Percentiles rank a stretch among this genome's conserved stretches.
These are phyloP conservation scores for Epichloe gansuensis DNA, from an alignment of 2,329 filamentous ascomycete species.

Conservation along the genomic window DNA sequence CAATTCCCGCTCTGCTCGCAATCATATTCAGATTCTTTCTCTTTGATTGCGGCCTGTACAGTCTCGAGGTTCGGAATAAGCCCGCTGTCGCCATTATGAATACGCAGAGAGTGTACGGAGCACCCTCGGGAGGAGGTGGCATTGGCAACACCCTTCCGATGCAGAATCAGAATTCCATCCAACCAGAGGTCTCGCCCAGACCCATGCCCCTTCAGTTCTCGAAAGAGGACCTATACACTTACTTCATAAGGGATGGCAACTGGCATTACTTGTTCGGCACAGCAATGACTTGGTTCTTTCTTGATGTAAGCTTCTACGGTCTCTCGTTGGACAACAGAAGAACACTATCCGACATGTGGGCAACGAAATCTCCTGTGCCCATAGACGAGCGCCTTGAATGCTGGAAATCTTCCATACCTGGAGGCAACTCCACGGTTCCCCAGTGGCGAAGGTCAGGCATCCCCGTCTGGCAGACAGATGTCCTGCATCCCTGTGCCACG, in stretches of 20 bases:
- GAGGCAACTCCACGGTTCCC: slow-evolving; percentile 31
- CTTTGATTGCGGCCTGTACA: slow-evolving; percentile 52
- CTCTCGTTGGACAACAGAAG: slow-evolving; percentile 32
- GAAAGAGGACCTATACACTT: slow-evolving; percentile 32
- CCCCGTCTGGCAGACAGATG: slow-evolving; percentile 38
- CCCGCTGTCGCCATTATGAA: slow-evolving; percentile 45
- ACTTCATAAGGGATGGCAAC: slow-evolving; percentile 31
- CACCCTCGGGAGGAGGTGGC: slow-evolving; percentile 12
- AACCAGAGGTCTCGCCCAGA: slow-evolving; percentile 20
- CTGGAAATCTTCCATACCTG: slow-evolving; percentile 31
- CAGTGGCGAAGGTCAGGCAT: slow-evolving; percentile 26
- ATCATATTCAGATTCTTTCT: slow-evolving; percentile 55
- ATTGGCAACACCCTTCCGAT: slow-evolving; percentile 11
- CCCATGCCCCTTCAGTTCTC: slow-evolving; percentile 36
- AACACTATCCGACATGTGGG: slow-evolving; percentile 26
- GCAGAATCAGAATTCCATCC: slow-evolving; percentile 14
- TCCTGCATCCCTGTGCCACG: slow-evolving; percentile 34
- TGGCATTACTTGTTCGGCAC: slow-evolving; percentile 27
- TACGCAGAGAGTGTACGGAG: slow-evolving; percentile 45
- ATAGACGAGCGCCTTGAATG: slow-evolving; percentile 29
- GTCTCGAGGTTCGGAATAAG: slow-evolving; percentile 51
- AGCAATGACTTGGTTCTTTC: slow-evolving; percentile 35
- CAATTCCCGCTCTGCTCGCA: slow-evolving; percentile 49
- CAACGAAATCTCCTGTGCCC: slow-evolving; percentile 19
- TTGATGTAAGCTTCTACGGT: slow-evolving; percentile 44